Base-by-base conservation (phyloP, 352 stramenopile species). In the Lagenidium sp. region DNA sequence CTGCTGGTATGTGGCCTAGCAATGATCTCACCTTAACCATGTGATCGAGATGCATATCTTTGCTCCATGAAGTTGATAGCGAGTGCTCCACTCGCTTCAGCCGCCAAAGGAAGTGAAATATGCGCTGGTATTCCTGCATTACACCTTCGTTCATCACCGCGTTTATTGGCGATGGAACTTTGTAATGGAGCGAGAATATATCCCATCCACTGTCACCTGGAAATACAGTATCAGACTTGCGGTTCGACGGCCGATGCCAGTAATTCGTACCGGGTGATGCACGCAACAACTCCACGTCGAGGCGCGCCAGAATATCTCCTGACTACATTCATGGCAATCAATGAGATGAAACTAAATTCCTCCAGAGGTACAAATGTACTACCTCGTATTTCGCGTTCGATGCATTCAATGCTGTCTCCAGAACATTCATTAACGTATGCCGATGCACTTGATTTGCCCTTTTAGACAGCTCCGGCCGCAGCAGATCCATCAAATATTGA, bases 351-450 rank as follows among this genome's bases (percentile, higher is more conserved):
- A n/a, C n/a, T n/a, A n/a, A n/a, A n/a, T n/a, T n/a, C n/a, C n/a
- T n/a, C n/a, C n/a, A n/a, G n/a, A n/a, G n/a, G n/a, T n/a, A n/a
- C n/a, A n/a, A n/a, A n/a, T n/a, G n/a, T n/a, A 62, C 16, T 65
- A 95, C 86, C 57, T 98, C 80, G 53, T 86, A 96, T 45, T 97
- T 95, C 4, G 96, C 95, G 62, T 98, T 99, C 0, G 92, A 98
- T 35, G 82, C 76, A 42, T 96, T 89, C 36, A 99, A 52, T 3
- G 96, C 91, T 6, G 77, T 93, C 50, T 99, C 95, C 15, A 99
- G 60, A 30, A 98, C 82, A 16, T 85, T 85, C 30, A 91, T 82
- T 2, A 99, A 71, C 13, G 95, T 97, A 66, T 99, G 95, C 2
- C 88, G 83, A 60, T 98, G 98, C 22, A 99, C 82, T 45, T 94